Conservation (phyloP, 176 grass and related monocot genomes). For the Oropetium thomaeum region DNA sequence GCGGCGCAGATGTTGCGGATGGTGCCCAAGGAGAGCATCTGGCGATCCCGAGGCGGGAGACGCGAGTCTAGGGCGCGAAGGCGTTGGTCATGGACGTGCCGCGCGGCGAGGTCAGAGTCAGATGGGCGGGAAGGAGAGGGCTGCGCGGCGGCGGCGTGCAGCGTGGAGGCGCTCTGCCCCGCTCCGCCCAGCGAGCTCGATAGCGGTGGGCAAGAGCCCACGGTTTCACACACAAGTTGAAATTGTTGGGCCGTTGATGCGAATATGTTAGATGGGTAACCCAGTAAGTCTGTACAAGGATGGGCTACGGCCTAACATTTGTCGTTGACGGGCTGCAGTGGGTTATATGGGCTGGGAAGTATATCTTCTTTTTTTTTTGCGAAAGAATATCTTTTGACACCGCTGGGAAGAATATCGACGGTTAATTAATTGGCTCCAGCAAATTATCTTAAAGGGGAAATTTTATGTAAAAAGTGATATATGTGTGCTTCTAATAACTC, state of each 20-base stretch:
- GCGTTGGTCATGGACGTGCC: slow-evolving; percentile 21
- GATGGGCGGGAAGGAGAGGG: background rate
- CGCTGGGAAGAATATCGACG: background rate
- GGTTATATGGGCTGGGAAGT: background rate
- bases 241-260: background rate
- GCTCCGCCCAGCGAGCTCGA: slow-evolving; percentile 7
- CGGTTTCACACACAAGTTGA: background rate
- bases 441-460: too few species aligned
- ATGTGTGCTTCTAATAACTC: too few species aligned
- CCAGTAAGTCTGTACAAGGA: background rate
- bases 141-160: slow-evolving; percentile 18
- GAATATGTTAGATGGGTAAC: background rate
- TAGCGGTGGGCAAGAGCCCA: slow-evolving; percentile 17
- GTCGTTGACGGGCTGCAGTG: background rate
- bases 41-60: slow-evolving; percentile 19
- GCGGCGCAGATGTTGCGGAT: slow-evolving; percentile 74
- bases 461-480: too few species aligned
- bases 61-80: background rate
- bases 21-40: slow-evolving; percentile 59
- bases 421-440: too few species aligned
- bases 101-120: background rate
- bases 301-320: background rate
- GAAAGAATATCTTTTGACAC: too few species aligned
- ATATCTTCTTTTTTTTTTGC: too few species aligned
- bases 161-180: slow-evolving; percentile 39